Percentiles rank a stretch among this genome's conserved stretches.
Evolutionary conservation across 768 basidiomycete species (phyloP).

Genomic region (Termitomyces bulborhizus): DNA sequence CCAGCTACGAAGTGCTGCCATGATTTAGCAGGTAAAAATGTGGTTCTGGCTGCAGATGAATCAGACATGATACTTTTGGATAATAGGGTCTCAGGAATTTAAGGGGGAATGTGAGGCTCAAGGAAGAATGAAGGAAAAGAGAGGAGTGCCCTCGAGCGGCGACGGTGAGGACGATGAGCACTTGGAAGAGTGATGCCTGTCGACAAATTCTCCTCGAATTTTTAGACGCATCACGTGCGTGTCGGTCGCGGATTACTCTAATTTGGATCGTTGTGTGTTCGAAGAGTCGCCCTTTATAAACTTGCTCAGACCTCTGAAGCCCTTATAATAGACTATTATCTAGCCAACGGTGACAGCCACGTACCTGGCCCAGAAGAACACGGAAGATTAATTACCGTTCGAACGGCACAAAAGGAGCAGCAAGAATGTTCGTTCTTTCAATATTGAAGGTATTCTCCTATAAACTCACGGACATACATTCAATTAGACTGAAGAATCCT

Average conservation of each 20-base stretch:
- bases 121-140: neutral
- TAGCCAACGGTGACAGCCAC: neutral
- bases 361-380: neutral
- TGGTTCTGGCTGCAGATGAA: slow-evolving; percentile 25
- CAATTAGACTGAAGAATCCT: neutral
- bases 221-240: slow-evolving; percentile 12
- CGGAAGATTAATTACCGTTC: neutral
- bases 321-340: slow-evolving; percentile 2
- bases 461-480: neutral
- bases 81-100: neutral
- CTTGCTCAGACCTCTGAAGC: slow-evolving; percentile 7
- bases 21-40: slow-evolving; percentile 62
- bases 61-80: slow-evolving; percentile 14
- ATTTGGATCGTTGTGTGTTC: neutral
- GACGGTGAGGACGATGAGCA: neutral
- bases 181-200: neutral
- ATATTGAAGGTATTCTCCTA: slow-evolving; percentile 30
- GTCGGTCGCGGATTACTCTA: no score
- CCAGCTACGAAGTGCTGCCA: slow-evolving; percentile 84
- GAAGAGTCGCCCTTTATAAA: neutral
- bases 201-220: slow-evolving; percentile 7
- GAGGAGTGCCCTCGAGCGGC: neutral
- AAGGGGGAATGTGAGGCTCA: neutral
- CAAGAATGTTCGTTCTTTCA: slow-evolving; percentile 39
- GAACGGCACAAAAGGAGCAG: neutral